Evolutionary conservation across 2,329 filamentous ascomycete species (phyloP).

Genomic region (Decorospora gaudefroyi): DNA sequence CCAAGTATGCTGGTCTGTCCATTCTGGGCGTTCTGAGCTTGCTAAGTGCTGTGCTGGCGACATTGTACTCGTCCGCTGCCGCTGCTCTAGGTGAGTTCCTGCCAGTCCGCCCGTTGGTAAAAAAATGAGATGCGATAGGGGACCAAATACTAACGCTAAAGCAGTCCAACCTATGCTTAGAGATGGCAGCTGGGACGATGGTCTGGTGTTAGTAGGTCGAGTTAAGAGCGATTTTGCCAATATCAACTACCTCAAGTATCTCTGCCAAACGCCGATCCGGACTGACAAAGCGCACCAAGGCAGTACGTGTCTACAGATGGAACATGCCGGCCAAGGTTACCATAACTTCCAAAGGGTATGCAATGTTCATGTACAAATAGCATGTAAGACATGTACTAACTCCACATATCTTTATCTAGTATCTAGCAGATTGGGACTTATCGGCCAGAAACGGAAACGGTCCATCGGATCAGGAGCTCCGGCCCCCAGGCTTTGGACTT

Average conservation of each 20-base stretch:
- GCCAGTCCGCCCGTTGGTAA: too few species aligned
- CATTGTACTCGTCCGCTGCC: constrained; percentile 77
- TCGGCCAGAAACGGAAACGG: constrained; percentile 54
- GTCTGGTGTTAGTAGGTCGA: constrained; percentile 57
- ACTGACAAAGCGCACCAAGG: constrained; percentile 50
- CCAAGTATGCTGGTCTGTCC: constrained; percentile 66
- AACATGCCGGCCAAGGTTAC: constrained; percentile 70
- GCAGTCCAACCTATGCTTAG: constrained; percentile 71
- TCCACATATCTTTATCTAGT: too few species aligned
- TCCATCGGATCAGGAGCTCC: constrained; percentile 49
- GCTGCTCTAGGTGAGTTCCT: constrained; percentile 62
- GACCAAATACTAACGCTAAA: constrained; percentile 1
- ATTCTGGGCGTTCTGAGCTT: constrained; percentile 68
- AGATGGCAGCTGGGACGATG: constrained; percentile 57
- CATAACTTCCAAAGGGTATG: constrained; percentile 69
- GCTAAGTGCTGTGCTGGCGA: constrained; percentile 65
- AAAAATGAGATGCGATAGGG: too few species aligned
- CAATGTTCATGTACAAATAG: too few species aligned
- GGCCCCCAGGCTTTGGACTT: constrained; percentile 66
- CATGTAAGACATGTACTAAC: too few species aligned
- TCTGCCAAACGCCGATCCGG: constrained; percentile 66
- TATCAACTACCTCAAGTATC: constrained; percentile 56
- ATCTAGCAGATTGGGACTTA: constrained; percentile 60
- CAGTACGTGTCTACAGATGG: constrained; percentile 68
- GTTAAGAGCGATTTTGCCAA: constrained; percentile 69